These are phyloP conservation scores for Avicennia marina DNA, from an alignment of 257 asterid species.

Conservation along the genomic window DNA sequence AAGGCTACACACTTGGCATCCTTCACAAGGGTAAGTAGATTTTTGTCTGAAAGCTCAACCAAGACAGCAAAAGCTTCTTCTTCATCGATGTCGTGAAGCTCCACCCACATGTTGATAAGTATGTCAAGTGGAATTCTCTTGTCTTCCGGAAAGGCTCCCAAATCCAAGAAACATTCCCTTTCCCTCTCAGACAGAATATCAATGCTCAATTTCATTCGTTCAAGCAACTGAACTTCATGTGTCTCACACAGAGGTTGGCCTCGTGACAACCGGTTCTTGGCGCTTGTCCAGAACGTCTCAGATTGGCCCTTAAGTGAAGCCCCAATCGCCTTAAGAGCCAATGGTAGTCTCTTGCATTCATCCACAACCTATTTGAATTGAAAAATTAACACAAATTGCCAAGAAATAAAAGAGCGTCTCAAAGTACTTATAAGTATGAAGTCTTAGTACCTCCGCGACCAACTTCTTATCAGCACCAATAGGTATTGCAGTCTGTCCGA, in stretches of 20 bases:
- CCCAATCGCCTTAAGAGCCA: conserved; percentile 90
- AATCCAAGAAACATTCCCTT: conserved; percentile 79
- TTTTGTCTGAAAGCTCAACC: conserved; percentile 80
- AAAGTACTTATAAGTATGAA: neutral
- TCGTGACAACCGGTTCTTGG: conserved; percentile 63
- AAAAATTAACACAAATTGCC: conserved; percentile 8
- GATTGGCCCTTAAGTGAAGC: conserved; percentile 75
- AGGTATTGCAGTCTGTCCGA: conserved; percentile 63
- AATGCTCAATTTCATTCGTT: conserved; percentile 78
- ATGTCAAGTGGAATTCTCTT: conserved; percentile 80
- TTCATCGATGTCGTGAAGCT: conserved; percentile 78
- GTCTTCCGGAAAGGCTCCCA: conserved; percentile 87
- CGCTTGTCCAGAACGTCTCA: conserved; percentile 77
- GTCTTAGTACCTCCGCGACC: conserved; percentile 56
- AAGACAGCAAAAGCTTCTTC: conserved; percentile 78
- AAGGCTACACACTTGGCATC: conserved; percentile 55
- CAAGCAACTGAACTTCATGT: conserved; percentile 69
- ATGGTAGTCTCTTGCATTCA: conserved; percentile 86
- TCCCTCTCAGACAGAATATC: conserved; percentile 65
- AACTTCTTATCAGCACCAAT: conserved; percentile 39
- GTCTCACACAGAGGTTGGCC: conserved; percentile 76
- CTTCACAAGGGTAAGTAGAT: conserved; percentile 73
- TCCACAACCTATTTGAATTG: conserved; percentile 59
- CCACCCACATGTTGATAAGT: conserved; percentile 93
- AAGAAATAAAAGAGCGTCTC: neutral